A percentile compares a stretch with the other conserved stretches of the same genome.
Conservation (phyloP, 352 stramenopile genomes). For the Phytophthora pisi region DNA sequence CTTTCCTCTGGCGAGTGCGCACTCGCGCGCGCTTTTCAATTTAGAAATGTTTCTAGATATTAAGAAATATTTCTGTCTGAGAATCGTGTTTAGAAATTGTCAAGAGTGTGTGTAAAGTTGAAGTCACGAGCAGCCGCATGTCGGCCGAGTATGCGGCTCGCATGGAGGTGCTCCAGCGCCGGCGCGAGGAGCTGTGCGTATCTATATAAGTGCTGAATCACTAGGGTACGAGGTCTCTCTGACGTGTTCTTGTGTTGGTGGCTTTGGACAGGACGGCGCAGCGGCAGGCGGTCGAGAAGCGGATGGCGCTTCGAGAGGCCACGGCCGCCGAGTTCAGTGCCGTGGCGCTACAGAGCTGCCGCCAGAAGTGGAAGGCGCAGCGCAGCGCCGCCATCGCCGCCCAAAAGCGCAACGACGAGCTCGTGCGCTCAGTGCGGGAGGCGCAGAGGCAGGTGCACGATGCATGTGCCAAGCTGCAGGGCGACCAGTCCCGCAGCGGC, state of each 20-base stretch:
- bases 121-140: constrained; percentile 39
- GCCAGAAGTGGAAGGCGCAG: constrained; percentile 67
- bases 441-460: constrained; percentile 63
- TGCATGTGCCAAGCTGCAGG: constrained; percentile 39
- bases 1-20: background rate
- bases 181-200: constrained; percentile 64
- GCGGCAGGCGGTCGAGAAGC: constrained; percentile 72
- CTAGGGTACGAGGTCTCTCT: background rate
- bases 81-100: background rate
- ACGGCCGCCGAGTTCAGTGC: constrained; percentile 80
- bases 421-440: constrained; percentile 55
- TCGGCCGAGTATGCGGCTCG: constrained; percentile 61
- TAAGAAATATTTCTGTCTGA: background rate
- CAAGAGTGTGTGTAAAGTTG: constrained; percentile 8
- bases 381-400: constrained; percentile 44
- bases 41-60: background rate
- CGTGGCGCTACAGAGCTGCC: constrained; percentile 64
- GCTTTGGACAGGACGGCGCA: constrained; percentile 47
- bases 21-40: background rate
- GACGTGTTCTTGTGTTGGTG: background rate
- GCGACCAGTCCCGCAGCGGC: constrained; percentile 48
- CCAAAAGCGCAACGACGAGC: constrained; percentile 71
- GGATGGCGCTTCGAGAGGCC: constrained; percentile 69
- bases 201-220: background rate
- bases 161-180: constrained; percentile 62